Base-by-base conservation (phyloP, 345 rosid species). In the Sisymbrium altissimum region DNA sequence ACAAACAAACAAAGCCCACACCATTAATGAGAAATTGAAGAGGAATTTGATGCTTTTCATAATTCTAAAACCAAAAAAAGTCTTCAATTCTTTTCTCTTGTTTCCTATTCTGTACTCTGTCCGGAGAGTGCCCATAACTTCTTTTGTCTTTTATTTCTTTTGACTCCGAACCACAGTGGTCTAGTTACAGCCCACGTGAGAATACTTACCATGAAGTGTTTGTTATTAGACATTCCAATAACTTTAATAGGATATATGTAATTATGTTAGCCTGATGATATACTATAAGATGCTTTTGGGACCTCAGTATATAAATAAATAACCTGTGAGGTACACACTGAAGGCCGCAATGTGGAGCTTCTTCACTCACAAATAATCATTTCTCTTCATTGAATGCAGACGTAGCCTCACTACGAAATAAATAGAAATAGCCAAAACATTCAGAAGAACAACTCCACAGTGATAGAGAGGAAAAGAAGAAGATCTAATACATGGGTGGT, bases 401-500 rank as follows among this genome's bases (percentile, higher is more conserved):
- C 9, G 4, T 7, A 67, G 15, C 35, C n/a, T 36, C 48, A 17
- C 53, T 58, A 6, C 45, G n/a, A 74, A 46, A 46, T 63, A 73
- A 35, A 62, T 57, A 45, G 10, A 17, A 17, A n/a, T 27, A 15
- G 40, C 35, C 32, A 45, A 25, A 48, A 40, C 27, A 72, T 17
- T 25, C 30, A 13, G 6, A 18, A 73, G 30, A 40, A 50, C 9
- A 15, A 43, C 21, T 40, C 63, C 54, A 39, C 4, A 63, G 7
- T 39, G 50, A 71, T 25, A n/a, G 36, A 33, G 17, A 57, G 61
- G 48, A 15, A 21, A 44, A 32, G 35, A 18, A 19, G 21, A 41
- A 35, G 55, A 55, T 59, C 23, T 23, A 23, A 58, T n/a, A 56
- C 39, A 88, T 89, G 95, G 88, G 84, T 44, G 72, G 81, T 27